Evolutionary conservation across 495 filamentous ascomycete genomes (phyloP), one percentile per base, ranked within the genome.

Genomic region (Penicillium robsamsonii): DNA sequence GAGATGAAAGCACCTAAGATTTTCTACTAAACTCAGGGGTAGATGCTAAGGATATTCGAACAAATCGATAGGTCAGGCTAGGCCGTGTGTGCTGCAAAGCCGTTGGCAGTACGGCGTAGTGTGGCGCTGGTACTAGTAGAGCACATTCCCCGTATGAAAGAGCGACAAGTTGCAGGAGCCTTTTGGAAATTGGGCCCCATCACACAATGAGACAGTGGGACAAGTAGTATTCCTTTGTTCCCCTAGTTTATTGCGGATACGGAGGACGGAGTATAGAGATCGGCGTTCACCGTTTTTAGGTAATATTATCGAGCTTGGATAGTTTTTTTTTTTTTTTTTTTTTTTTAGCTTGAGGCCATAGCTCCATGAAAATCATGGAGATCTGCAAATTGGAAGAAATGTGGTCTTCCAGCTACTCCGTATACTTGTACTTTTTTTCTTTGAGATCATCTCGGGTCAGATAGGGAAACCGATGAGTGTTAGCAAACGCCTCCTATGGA

Each of bases 51-150:
- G 20, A 44, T 11, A 11, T 6, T 1, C 1, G n/a, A 24, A 29
- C 7, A 15, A 22, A 12, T 33, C 29, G 18, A 35, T 48, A 31
- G 20, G 1, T 50, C 6, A 35, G 24, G 35, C 47, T 24, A 40
- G 30, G 33, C 31, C 13, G 30, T 41, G 37, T 41, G 20, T 2
- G 20, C 31, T 52, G n/a, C 17, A 52, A 52, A 15, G 27, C 24
- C 50, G 49, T 41, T 42, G 9, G n/a, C 10, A 42, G 33, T 20
- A n/a, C 9, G 0, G 0, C 41, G n/a, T 29, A 10, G 5, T 31
- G 25, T 52, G 48, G 48, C 48, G 48, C 35, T 51, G 35, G 48
- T 24, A 40, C 12, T 20, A 40, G 35, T 51, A 15, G n/a, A 27
- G 3, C 27, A 47, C 17, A 17, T 12, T 49, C 18, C 40, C 48